Evolutionary conservation across 345 rosid species (phyloP).

Genomic region (Acer saccharum): DNA sequence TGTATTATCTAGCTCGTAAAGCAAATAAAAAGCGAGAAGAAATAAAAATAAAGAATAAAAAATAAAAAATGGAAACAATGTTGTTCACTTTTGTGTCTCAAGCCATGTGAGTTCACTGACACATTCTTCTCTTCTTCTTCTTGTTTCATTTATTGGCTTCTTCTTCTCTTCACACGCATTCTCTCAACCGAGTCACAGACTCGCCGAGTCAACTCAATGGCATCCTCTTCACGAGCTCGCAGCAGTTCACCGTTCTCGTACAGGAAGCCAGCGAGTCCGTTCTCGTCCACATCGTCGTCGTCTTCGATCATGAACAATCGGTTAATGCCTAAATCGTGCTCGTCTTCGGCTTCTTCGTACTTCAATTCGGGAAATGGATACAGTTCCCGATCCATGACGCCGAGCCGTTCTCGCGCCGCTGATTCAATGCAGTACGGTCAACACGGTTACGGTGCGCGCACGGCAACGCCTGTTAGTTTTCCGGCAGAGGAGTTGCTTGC

Average conservation of each 20-base stretch:
- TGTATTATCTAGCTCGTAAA: constrained; percentile 16
- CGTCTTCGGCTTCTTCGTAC: constrained; percentile 69
- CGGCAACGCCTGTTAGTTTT: constrained; percentile 50
- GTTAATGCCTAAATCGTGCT: constrained; percentile 73
- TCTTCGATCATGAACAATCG: constrained; percentile 61
- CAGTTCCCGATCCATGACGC: constrained; percentile 83
- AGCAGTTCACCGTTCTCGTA: constrained; percentile 87
- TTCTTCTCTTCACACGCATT: constrained; percentile 8
- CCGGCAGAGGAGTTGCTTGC: constrained; percentile 69
- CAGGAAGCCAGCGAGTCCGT: constrained; percentile 76
- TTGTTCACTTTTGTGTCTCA: constrained; percentile 48
- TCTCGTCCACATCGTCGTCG: constrained; percentile 76
- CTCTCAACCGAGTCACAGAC: constrained; percentile 38
- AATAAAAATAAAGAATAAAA: neutral
- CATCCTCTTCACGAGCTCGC: constrained; percentile 84
- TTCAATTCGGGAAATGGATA: constrained; percentile 46
- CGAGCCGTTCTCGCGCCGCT: constrained; percentile 60
- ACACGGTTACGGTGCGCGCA: constrained; percentile 37
- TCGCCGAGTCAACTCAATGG: constrained; percentile 55
- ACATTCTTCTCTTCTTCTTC: constrained; percentile 44
- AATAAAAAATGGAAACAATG: constrained; percentile 27
- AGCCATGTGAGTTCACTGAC: constrained; percentile 91
- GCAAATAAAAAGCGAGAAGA: constrained; percentile 8
- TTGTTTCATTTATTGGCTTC: constrained; percentile 14
- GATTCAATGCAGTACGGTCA: constrained; percentile 53